Evolutionary conservation across 2,329 filamentous ascomycete genomes (phyloP).

Genomic region (Colletotrichum sp.): DNA sequence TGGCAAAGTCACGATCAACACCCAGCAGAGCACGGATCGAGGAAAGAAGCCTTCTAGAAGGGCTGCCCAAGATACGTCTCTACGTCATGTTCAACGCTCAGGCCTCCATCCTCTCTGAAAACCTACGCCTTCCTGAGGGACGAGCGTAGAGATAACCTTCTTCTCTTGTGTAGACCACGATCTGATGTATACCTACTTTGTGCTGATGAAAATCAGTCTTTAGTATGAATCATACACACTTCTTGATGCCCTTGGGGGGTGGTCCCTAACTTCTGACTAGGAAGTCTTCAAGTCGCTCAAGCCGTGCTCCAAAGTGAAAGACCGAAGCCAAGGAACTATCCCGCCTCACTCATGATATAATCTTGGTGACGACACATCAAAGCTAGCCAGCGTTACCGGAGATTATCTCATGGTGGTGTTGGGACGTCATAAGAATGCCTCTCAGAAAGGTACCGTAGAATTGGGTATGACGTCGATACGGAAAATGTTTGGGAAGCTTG

Average conservation of each 20-base stretch:
- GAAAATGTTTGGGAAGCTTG: background rate
- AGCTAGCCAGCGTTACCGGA: background rate
- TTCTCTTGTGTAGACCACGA: background rate
- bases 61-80: background rate
- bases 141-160: background rate
- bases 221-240: background rate
- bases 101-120: background rate
- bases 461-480: background rate
- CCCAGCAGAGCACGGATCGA: background rate
- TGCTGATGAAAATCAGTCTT: background rate
- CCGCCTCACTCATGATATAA: background rate
- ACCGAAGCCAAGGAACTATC: background rate
- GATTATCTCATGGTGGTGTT: background rate
- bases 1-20: rapidly evolving
- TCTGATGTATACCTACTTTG: background rate
- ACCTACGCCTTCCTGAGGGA: background rate
- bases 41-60: background rate
- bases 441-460: background rate
- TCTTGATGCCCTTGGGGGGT: background rate
- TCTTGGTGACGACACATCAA: background rate
- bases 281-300: background rate
- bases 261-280: background rate
- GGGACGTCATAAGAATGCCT: background rate
- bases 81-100: background rate
- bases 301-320: background rate